These are phyloP conservation scores for Herpetospermum pedunculosum DNA, from an alignment of 306 rosid genomes.

Conservation along the genomic window DNA sequence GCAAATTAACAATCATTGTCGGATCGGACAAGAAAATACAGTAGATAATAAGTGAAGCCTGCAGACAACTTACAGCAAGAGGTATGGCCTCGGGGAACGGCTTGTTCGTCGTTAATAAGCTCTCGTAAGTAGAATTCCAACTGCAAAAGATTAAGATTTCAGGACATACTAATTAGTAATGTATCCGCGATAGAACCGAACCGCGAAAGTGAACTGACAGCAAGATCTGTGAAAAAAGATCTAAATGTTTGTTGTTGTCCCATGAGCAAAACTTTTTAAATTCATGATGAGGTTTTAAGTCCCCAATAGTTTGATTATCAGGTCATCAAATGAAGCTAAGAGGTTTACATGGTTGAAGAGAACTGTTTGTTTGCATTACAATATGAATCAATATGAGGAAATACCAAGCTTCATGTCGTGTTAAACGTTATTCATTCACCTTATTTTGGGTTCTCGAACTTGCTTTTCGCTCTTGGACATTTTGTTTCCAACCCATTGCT, in stretches of 20 bases:
- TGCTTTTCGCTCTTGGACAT: constrained; percentile 18
- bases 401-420: not conserved
- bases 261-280: not conserved
- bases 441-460: constrained; percentile 46
- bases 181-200: not conserved
- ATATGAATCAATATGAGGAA: not conserved
- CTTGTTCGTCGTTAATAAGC: constrained; percentile 51
- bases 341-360: not conserved
- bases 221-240: not conserved
- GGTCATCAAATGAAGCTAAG: not conserved
- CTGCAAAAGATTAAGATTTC: constrained; percentile 24
- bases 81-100: constrained; percentile 52
- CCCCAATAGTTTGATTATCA: not conserved
- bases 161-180: not conserved
- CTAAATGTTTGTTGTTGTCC: not conserved
- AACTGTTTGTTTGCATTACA: not conserved
- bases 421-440: constrained; percentile 34
- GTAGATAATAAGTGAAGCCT: not conserved
- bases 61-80: constrained; percentile 48
- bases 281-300: not conserved
- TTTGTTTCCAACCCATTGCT: constrained; percentile 58
- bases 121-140: constrained; percentile 66
- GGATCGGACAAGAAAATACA: not conserved
- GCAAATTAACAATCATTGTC: constrained; percentile 9
- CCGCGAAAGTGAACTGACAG: not conserved